Evolutionary conservation across 257 asterid species (phyloP), one percentile per base, ranked within the genome.

Genomic region (Ophiorrhiza pumila): DNA sequence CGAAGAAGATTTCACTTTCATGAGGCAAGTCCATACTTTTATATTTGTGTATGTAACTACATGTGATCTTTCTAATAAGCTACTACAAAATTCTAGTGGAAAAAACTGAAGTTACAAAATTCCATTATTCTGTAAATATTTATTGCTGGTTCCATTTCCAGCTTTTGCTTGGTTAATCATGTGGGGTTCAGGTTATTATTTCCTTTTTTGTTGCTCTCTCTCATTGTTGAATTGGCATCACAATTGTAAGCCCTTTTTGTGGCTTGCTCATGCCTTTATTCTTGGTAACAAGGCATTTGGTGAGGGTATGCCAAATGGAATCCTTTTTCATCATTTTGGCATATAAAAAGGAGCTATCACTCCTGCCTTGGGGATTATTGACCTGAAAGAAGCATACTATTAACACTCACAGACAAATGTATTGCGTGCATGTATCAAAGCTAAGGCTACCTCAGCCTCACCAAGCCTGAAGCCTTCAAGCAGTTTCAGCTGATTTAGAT

Each of bases 1-100:
- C 83, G 98, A 52, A 88, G 89, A 84, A 87, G 98, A 80, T 88
- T 91, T 84, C 99, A 94, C 85, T 94, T 94, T 83, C 96, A 94
- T 46, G 99, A 90, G 97, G 99, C 63, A 69, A 82, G 85, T 80
- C 72, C 77, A 81, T 68, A 25, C 63, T 83, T 69, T 64, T 65
- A 29, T 31, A 27, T n/a, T 53, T 27, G 31, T 43, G 57, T 20
- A 39, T 71, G 39, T 57, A 18, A 52, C 11, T 71, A 25, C 31
- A 39, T 27, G 58, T 62, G 41, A 32, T 25, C 29, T 56, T 39
- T 10, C 41, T 42, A 14, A 23, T 14, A 17, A 25, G 58, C 34
- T 50, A 17, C 45, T 39, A 18, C 11, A 46, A 23, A 73, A 34
- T 50, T 23, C 56, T 20, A 32, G 18, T 20, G 1, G 29, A 11